Percentiles rank a stretch among this genome's conserved stretches.
phyloP scores from a whole-genome alignment of 2,329 filamentous ascomycete species.

The Arthroderma sp. region DNA sequence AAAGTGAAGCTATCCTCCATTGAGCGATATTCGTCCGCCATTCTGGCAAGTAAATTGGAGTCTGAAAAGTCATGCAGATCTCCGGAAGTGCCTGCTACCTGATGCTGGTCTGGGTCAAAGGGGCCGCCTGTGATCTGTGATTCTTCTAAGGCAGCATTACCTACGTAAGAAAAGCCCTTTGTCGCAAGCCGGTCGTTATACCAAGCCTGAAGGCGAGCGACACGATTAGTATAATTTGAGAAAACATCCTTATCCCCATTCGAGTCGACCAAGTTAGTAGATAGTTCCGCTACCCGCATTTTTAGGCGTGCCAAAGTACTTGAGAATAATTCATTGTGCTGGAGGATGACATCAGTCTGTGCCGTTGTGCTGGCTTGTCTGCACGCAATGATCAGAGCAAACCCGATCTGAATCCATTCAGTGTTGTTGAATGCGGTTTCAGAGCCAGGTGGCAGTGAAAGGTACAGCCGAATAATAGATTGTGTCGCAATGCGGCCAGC shows the following conservation, averaged over 20 bases:
- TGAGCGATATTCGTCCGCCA: neutral
- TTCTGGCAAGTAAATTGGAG: neutral
- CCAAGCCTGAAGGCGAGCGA: neutral
- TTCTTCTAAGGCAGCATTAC: neutral
- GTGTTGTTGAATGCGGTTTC: constrained; percentile 30
- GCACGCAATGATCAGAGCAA: constrained; percentile 19
- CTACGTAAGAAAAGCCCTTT: neutral
- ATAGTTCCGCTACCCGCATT: neutral
- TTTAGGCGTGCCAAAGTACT: neutral
- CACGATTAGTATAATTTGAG: neutral
- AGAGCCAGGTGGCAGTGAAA: constrained; percentile 25
- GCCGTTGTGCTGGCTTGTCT: constrained; percentile 8
- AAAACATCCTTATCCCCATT: constrained; percentile 2
- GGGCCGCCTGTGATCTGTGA: neutral
- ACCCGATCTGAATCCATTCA: constrained; percentile 32
- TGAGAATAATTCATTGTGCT: neutral
- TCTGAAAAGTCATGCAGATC: neutral
- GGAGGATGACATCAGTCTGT: neutral
- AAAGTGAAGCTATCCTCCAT: constrained; percentile 1
- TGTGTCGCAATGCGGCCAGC: constrained; percentile 14
- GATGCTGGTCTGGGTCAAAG: neutral
- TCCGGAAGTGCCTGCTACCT: neutral
- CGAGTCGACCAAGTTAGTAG: neutral
- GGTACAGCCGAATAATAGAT: constrained; percentile 21
- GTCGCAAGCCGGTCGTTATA: neutral